Conservation (phyloP, 139 green algal species). For the Desmodesmus armatus region DNA sequence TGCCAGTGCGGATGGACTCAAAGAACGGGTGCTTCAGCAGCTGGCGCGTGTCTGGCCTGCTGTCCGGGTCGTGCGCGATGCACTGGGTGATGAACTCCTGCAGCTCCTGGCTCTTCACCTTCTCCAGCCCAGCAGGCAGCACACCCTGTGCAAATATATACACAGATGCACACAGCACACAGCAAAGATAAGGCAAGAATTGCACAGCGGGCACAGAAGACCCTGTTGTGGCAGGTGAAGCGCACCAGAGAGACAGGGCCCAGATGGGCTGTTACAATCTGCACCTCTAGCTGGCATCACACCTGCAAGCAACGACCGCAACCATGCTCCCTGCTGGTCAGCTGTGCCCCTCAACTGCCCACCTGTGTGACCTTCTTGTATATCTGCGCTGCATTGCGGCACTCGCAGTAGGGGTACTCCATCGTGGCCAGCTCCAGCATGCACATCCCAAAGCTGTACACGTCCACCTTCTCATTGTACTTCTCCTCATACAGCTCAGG, state of each 20-base stretch:
- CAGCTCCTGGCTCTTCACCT: constrained; percentile 84
- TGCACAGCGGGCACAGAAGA: too few species aligned
- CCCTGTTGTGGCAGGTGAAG: too few species aligned
- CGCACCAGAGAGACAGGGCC: too few species aligned
- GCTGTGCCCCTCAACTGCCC: constrained; percentile 8
- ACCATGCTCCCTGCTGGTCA: too few species aligned
- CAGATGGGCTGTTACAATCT: too few species aligned
- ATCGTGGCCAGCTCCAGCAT: constrained; percentile 98
- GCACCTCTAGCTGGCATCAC: too few species aligned
- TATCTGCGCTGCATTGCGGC: constrained; percentile 98
- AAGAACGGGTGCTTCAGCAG: constrained; percentile 97
- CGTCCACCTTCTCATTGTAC: constrained; percentile 98
- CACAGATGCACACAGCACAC: background rate
- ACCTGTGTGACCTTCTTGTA: constrained; percentile 97
- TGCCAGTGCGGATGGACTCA: constrained; percentile 70
- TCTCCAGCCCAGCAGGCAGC: constrained; percentile 82
- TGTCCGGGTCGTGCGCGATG: constrained; percentile 74
- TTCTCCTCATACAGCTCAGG: constrained; percentile 99
- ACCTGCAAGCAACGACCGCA: too few species aligned
- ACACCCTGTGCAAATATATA: constrained; percentile 79
- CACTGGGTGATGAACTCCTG: constrained; percentile 93
- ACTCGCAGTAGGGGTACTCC: constrained; percentile 99
- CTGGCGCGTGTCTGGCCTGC: constrained; percentile 83
- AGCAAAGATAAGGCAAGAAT: background rate
- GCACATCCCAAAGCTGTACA: constrained; percentile 67